phyloP scores from a whole-genome alignment of 2,329 filamentous ascomycete genomes.

The Fusarium albidum region DNA sequence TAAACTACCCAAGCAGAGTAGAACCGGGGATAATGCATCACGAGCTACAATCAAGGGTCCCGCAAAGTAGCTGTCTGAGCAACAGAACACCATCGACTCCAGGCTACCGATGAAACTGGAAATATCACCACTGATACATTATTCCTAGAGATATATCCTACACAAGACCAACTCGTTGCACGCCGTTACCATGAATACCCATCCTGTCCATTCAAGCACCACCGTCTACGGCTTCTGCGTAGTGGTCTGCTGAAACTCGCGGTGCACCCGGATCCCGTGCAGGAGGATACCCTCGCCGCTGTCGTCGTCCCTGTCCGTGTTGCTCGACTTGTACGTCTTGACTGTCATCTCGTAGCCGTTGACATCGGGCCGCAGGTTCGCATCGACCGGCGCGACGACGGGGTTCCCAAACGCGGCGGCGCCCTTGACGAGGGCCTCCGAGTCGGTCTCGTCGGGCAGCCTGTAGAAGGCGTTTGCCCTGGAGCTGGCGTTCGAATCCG shows the following conservation, averaged over 20 bases:
- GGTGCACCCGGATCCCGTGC: constrained; percentile 50
- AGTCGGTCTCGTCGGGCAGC: constrained; percentile 43
- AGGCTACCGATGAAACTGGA: too few species aligned
- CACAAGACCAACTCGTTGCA: too few species aligned
- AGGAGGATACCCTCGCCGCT: constrained; percentile 50
- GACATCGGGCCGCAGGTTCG: constrained; percentile 43
- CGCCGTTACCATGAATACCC: too few species aligned
- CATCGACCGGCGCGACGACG: background rate
- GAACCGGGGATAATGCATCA: too few species aligned
- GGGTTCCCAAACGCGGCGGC: background rate
- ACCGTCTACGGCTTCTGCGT: constrained; percentile 1
- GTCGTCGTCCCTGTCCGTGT: constrained; percentile 36
- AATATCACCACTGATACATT: too few species aligned
- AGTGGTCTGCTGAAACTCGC: constrained; percentile 45
- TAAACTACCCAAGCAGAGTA: too few species aligned
- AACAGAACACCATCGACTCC: too few species aligned
- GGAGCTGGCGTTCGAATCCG: constrained; percentile 22
- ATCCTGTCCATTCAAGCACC: too few species aligned
- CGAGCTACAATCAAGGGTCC: too few species aligned
- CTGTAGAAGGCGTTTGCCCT: constrained; percentile 42
- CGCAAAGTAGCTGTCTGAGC: too few species aligned
- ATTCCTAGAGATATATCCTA: too few species aligned
- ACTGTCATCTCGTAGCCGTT: constrained; percentile 44
- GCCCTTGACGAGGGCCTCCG: constrained; percentile 34
- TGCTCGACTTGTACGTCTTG: constrained; percentile 40